phyloP scores from a whole-genome alignment of 345 rosid species.

The Laguncularia racemosa region DNA sequence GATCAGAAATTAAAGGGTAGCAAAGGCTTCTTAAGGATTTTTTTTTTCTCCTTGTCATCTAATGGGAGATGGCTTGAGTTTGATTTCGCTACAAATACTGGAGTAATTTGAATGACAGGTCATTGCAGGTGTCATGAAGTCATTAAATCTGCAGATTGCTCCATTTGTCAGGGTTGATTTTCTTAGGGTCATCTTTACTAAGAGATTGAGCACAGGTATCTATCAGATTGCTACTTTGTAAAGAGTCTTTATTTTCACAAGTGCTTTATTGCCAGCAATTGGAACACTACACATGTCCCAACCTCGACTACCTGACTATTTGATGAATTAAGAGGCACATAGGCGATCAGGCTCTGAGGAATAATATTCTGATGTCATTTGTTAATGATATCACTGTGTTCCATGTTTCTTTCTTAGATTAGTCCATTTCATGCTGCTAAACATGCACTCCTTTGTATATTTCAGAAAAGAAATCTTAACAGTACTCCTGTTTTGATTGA shows the following conservation, averaged over 20 bases:
- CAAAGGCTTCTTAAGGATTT: too few species aligned
- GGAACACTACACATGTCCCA: not conserved
- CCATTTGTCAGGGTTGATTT: slow-evolving; percentile 78
- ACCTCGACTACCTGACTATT: too few species aligned
- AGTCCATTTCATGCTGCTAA: too few species aligned
- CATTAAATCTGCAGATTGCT: slow-evolving; percentile 60
- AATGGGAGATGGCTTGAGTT: not conserved
- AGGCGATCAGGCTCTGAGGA: too few species aligned
- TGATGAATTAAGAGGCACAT: too few species aligned
- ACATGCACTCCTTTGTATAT: too few species aligned
- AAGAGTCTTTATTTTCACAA: not conserved
- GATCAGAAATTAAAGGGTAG: not conserved
- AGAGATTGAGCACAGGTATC: slow-evolving; percentile 57
- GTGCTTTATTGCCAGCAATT: not conserved
- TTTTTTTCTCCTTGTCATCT: not conserved
- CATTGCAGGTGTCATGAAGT: slow-evolving; percentile 71
- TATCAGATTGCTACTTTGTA: not conserved
- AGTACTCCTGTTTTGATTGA: too few species aligned
- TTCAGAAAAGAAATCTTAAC: too few species aligned
- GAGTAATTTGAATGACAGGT: slow-evolving; percentile 49
- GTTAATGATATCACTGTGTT: too few species aligned
- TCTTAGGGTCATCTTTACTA: slow-evolving; percentile 56
- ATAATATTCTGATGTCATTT: too few species aligned
- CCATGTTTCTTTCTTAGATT: too few species aligned
- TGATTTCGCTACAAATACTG: not conserved